A percentile compares a stretch with the other conserved stretches of the same genome.
These are phyloP conservation scores for Ammopiptanthus mongolicus DNA, from an alignment of 306 rosid genomes.

Conservation along the genomic window DNA sequence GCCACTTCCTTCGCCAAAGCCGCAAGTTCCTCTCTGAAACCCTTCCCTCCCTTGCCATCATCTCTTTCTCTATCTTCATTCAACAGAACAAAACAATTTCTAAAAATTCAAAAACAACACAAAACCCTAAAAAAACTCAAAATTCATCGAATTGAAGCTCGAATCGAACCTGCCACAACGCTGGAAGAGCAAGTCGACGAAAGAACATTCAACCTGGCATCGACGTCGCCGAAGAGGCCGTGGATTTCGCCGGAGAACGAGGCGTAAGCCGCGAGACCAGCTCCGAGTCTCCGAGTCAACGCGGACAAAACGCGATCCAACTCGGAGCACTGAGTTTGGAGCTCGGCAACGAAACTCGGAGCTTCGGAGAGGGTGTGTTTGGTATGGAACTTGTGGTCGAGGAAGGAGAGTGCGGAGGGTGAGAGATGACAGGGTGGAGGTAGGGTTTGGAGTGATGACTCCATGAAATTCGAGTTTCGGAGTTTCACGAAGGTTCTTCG, in stretches of 20 bases:
- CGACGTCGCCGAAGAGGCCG: slow-evolving; percentile 35
- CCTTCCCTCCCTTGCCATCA: slow-evolving; percentile 40
- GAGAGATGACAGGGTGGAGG: slow-evolving; percentile 57
- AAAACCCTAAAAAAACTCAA: background rate
- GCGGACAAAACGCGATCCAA: slow-evolving; percentile 55
- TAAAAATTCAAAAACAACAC: background rate
- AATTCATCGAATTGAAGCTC: background rate
- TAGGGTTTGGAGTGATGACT: slow-evolving; percentile 32
- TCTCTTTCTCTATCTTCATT: slow-evolving; percentile 39
- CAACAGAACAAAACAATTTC: slow-evolving; percentile 1
- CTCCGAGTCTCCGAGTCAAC: slow-evolving; percentile 56
- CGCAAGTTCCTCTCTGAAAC: slow-evolving; percentile 77
- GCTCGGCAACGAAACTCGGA: slow-evolving; percentile 49
- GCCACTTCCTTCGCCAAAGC: slow-evolving; percentile 92
- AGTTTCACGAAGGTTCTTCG: background rate
- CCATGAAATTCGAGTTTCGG: slow-evolving; percentile 24
- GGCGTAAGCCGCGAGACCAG: slow-evolving; percentile 47
- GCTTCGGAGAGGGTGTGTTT: slow-evolving; percentile 33
- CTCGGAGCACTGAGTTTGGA: slow-evolving; percentile 51
- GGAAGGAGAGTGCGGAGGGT: slow-evolving; percentile 51
- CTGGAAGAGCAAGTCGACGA: slow-evolving; percentile 41
- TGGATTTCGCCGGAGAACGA: slow-evolving; percentile 57
- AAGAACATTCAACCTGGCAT: slow-evolving; percentile 37
- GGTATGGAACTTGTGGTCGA: slow-evolving; percentile 42
- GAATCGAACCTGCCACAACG: slow-evolving; percentile 34